Percentiles rank a stretch among this genome's conserved stretches.
Evolutionary conservation across 768 basidiomycete genomes (phyloP).

Genomic region (Floccularia luteovirens): DNA sequence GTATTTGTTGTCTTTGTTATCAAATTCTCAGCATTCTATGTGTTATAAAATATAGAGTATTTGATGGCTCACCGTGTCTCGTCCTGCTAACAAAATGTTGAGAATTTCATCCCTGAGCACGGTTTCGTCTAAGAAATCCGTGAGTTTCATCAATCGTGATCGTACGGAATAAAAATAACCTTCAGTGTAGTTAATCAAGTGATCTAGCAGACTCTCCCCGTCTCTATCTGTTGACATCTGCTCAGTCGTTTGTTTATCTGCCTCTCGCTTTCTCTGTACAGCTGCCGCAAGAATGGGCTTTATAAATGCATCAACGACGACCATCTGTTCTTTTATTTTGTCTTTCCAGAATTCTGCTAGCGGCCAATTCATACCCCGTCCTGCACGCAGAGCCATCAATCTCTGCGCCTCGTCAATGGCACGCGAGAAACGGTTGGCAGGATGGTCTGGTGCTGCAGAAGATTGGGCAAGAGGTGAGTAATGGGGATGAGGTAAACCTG

Average conservation of each 20-base stretch:
- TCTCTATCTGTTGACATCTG: slow-evolving; percentile 20
- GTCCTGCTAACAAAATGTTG: slow-evolving; percentile 49
- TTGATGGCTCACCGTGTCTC: slow-evolving; percentile 42
- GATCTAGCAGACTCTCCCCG: slow-evolving; percentile 37
- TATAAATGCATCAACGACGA: slow-evolving; percentile 38
- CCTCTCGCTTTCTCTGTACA: slow-evolving; percentile 22
- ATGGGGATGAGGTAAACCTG: slow-evolving; percentile 41
- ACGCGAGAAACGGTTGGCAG: slow-evolving; percentile 34
- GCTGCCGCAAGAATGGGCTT: slow-evolving; percentile 42
- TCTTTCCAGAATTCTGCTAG: slow-evolving; percentile 46
- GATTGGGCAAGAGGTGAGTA: slow-evolving; percentile 16
- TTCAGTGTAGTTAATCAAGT: slow-evolving; percentile 46
- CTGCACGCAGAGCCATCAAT: slow-evolving; percentile 23
- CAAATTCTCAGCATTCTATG: background rate
- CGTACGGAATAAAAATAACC: slow-evolving; percentile 20
- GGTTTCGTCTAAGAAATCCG: background rate
- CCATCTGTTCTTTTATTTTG: slow-evolving; percentile 30
- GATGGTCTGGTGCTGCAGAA: slow-evolving; percentile 19
- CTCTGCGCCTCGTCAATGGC: slow-evolving; percentile 42
- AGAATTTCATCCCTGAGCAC: slow-evolving; percentile 15
- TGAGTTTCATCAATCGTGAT: background rate
- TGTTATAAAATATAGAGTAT: background rate
- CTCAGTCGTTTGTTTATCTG: background rate
- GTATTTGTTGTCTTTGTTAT: slow-evolving; percentile 24
- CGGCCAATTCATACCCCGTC: slow-evolving; percentile 24